Conservation (phyloP, 2,329 filamentous ascomycete species). For the Aureobasidium subglaciale region DNA sequence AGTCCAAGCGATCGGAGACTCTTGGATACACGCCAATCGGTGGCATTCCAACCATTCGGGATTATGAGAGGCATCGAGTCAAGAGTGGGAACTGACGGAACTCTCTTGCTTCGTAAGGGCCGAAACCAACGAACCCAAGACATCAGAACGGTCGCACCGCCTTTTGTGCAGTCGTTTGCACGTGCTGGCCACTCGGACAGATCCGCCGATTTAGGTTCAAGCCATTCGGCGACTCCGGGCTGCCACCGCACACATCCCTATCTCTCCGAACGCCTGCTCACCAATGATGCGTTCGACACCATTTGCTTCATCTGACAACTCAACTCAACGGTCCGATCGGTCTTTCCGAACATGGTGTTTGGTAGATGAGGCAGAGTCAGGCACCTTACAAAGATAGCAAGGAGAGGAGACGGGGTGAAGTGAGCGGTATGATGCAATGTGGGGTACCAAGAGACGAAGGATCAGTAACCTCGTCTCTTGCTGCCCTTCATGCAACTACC, state of each 20-base stretch:
- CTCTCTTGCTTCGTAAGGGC: not conserved
- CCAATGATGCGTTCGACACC: not conserved
- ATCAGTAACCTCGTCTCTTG: slow-evolving; percentile 1
- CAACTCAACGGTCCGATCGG: not conserved
- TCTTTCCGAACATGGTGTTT: not conserved
- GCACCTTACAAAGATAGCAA: not conserved
- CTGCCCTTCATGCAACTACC: not conserved
- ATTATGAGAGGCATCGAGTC: not conserved
- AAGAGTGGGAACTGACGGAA: not conserved
- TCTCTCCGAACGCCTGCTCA: not conserved
- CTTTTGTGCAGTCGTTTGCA: not conserved
- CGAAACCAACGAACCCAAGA: not conserved
- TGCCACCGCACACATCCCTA: not conserved
- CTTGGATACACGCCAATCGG: not conserved
- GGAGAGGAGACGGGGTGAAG: not conserved
- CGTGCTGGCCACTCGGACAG: slow-evolving; percentile 9
- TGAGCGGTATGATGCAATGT: not conserved
- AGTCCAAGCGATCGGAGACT: not conserved
- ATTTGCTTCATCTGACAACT: not conserved
- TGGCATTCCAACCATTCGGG: not conserved
- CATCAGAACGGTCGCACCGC: not conserved
- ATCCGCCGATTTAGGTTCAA: slow-evolving; percentile 1
- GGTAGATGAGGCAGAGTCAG: not conserved
- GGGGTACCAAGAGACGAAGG: slow-evolving; percentile 11
- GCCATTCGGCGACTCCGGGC: slow-evolving; percentile 3